Evolutionary conservation across 805 yeast genomes (phyloP), one percentile per base, ranked within the genome.

Genomic region (Nakazawaea ernobii): DNA sequence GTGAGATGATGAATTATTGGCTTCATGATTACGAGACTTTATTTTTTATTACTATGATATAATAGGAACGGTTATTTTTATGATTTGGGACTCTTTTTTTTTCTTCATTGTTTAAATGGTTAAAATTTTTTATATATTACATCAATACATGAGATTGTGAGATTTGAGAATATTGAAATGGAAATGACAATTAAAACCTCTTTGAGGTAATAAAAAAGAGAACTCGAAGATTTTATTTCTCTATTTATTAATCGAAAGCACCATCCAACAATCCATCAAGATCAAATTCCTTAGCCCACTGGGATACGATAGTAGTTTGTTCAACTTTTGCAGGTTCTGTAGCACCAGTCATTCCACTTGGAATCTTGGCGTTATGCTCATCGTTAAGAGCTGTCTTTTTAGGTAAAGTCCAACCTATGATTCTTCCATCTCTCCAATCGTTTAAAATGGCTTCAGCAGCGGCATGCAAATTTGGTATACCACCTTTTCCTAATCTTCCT

Each of bases 371-470:
- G 68, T 52, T 67, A 62, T 49, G 71, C 68, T 50, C 76, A 67
- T 59, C 73, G 56, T 52, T 67, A 55, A 30, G 71, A 60, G 53
- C 73, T 58, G 46, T 61, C 66, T 58, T 68, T 50, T 51, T 84
- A 43, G 96, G 96, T 57, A 82, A 68, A 2, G 87, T 80, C 96
- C 97, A 94, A 42, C 97, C 96, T 47, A 84, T 67, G 58, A 94
- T 81, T 62, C 94, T 80, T 50, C 99, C 99, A 65, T 91, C 97
- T 68, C 97, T 82, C 98, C 98, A 94, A 68, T 94, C 99, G 58
- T 79, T 88, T 60, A 94, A 73, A 10, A 94, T 84, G 33, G 86
- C 74, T 58, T 78, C 64, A 33, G 95, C 96, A 8, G 98, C 96
- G 53, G 91, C 75, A 50, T 80, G 84, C 53, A 94, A 65, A 63